Conservation (phyloP, 78 protist genomes). For the Dictyostelium capitatum region DNA sequence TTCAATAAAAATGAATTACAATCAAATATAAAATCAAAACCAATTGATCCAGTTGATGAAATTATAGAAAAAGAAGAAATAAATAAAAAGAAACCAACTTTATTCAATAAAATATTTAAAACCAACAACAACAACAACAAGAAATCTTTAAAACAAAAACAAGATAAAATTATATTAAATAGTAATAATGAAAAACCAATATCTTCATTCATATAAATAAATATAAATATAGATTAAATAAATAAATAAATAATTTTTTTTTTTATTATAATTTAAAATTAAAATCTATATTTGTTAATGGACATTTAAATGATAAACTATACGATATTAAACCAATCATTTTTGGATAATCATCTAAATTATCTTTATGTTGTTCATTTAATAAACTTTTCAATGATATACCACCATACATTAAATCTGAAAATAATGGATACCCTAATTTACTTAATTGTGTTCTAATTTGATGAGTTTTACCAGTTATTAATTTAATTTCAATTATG, state of each 20-base stretch:
- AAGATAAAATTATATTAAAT: neutral
- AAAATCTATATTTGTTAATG: neutral
- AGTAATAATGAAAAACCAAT: too few relatives aligned
- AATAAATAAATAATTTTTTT: neutral
- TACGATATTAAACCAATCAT: slow-evolving; percentile 50
- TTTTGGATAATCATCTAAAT: neutral
- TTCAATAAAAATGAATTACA: neutral
- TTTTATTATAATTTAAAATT: neutral
- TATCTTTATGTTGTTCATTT: neutral
- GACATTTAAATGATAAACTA: slow-evolving; percentile 55
- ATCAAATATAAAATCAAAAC: neutral
- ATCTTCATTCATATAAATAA: too few relatives aligned
- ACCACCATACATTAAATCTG: slow-evolving; percentile 69
- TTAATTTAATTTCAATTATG: slow-evolving; percentile 32
- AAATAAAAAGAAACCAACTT: too few relatives aligned
- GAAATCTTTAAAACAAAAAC: too few relatives aligned
- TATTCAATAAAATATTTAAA: neutral
- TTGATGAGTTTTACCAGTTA: slow-evolving; percentile 79
- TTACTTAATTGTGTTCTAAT: slow-evolving; percentile 46
- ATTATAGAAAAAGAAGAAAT: neutral
- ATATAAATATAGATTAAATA: neutral
- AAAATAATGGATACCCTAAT: slow-evolving; percentile 43
- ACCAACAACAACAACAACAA: neutral
- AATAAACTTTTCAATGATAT: neutral
- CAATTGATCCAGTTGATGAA: neutral